Base-by-base conservation (phyloP, 1,139 yeast species). In the Scheffersomyces insectosa region DNA sequence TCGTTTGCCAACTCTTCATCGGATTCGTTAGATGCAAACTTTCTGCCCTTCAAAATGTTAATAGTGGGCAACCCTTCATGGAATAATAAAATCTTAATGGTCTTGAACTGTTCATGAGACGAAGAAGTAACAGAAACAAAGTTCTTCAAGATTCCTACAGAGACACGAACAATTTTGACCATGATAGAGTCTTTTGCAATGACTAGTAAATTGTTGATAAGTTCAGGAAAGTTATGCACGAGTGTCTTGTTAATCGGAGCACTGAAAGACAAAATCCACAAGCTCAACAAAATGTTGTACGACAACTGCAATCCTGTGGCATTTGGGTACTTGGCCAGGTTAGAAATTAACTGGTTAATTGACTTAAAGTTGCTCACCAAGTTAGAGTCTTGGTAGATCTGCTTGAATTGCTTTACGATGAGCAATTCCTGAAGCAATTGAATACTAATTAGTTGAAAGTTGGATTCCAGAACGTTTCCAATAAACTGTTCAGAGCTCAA, bases 1-100 rank as follows among this genome's bases (percentile, higher is more conserved):
- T 91, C 98, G 31, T 72, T 75, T 40, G 88, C 79, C 53, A 95
- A 79, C 63, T 93, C 99, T 51, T 89, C 95, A 63, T 93, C 99
- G 43, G 76, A 66, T 20, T 75, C 75, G 51, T 72, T 72, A 25
- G 74, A 66, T 10, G 96, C 88, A 83, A 96, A 91, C 64, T 93
- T 93, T 57, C 98, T 77, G 51, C 87, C 93, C 51, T 82, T 79
- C 54, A 93, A 77, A 43, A 85, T 82, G 52, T 79, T 81, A 46
- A 88, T 71, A 8, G 83, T 76, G 41, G 83, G 78, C 47, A 88
- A 72, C 3, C 96, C 95, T 55, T 86, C 88, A 48, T 88, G 88
- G 50, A 88, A 79, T 49, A 93, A 71, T 41, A 91, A 72, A 42
- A 90, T 74, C 50, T 87, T 85, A 56, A 90, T 79, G 40, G 85